Evolutionary conservation across 2,329 filamentous ascomycete species (phyloP).

Genomic region (Aspergillus pseudoglaucus): DNA sequence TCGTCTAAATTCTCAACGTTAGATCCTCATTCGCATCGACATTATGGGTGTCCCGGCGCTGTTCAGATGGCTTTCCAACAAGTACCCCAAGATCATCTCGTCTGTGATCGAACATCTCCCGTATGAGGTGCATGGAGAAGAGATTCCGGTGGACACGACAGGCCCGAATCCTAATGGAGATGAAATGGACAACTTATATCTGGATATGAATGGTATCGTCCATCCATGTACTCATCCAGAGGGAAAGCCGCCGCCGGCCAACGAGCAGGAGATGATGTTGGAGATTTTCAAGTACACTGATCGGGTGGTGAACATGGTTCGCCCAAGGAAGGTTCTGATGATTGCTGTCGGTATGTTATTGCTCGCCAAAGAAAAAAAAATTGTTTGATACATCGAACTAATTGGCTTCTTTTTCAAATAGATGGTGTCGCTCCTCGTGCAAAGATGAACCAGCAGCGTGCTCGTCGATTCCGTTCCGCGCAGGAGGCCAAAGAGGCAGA

Average conservation of each 20-base stretch:
- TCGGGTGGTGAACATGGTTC: constrained; percentile 96
- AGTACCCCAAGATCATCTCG: constrained; percentile 96
- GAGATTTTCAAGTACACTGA: constrained; percentile 99
- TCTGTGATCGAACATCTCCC: constrained; percentile 82
- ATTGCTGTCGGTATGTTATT: constrained; percentile 72
- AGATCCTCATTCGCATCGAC: constrained; percentile 11
- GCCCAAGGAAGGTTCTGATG: constrained; percentile 90
- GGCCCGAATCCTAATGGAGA: constrained; percentile 91
- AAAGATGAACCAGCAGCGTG: constrained; percentile 99
- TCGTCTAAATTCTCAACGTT: background rate
- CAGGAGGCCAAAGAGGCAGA: constrained; percentile 94
- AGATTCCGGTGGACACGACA: constrained; percentile 78
- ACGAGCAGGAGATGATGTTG: constrained; percentile 99
- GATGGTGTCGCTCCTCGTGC: constrained; percentile 95
- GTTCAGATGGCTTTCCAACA: constrained; percentile 93
- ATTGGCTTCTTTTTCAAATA: constrained; percentile 28
- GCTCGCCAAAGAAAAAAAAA: background rate
- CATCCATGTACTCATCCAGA: constrained; percentile 98
- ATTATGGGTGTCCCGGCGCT: constrained; percentile 88
- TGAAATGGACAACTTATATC: constrained; percentile 94
- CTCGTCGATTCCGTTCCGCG: constrained; percentile 86
- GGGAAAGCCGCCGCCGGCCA: constrained; percentile 79
- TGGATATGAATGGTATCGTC: constrained; percentile 99
- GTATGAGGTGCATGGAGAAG: constrained; percentile 71
- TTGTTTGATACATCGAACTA: constrained; percentile 13